Conservation (phyloP, 2,329 filamentous ascomycete genomes). For the Aspergillus uvarum region DNA sequence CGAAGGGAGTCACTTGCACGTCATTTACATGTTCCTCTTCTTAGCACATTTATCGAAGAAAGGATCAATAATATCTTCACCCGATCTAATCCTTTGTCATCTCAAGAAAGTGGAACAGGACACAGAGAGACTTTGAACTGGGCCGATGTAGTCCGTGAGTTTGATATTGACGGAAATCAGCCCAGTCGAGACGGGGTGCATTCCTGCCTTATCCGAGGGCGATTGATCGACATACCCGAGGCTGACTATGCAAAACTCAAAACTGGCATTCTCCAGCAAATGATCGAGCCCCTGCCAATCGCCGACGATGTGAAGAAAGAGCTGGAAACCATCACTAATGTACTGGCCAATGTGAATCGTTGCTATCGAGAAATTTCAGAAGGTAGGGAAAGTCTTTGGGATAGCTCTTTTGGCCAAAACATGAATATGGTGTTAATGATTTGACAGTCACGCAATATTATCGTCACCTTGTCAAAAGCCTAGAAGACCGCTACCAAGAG, state of each 20-base stretch:
- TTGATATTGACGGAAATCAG: not conserved
- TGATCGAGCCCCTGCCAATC: not conserved
- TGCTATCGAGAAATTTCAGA: not conserved
- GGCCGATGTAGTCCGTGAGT: not conserved
- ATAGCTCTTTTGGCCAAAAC: not conserved
- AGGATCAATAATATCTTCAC: not conserved
- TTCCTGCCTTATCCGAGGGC: not conserved
- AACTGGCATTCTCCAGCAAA: not conserved
- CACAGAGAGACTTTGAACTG: not conserved
- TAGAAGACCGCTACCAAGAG: not conserved
- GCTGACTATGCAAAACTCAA: not conserved
- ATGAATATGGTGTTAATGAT: not conserved
- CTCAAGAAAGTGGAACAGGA: not conserved
- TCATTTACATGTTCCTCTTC: not conserved
- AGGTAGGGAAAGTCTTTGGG: not conserved
- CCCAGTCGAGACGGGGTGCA: not conserved
- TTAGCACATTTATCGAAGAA: not conserved
- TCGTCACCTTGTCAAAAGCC: not conserved
- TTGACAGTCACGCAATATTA: not conserved
- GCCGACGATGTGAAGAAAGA: not conserved
- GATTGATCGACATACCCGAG: not conserved
- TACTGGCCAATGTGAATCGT: not conserved
- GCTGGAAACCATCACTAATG: not conserved
- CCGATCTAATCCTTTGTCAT: not conserved
- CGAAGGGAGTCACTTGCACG: not conserved